phyloP scores from a whole-genome alignment of 257 asterid genomes.

The Scutellaria minor region DNA sequence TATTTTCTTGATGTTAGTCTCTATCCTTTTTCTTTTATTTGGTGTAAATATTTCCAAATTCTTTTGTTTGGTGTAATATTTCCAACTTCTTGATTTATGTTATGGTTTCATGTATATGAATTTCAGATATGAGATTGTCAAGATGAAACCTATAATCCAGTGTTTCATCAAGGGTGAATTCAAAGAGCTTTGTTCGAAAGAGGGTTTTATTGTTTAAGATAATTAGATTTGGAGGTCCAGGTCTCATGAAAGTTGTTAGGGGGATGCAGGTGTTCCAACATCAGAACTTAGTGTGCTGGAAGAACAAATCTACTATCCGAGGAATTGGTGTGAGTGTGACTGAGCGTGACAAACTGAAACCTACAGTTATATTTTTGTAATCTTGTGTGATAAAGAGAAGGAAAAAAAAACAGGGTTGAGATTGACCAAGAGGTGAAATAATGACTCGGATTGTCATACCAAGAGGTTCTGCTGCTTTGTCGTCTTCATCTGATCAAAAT shows the following conservation, averaged over 20 bases:
- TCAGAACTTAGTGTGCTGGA: conserved; percentile 63
- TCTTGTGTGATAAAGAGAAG: conserved; percentile 39
- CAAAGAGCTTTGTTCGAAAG: conserved; percentile 58
- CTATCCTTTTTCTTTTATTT: conserved; percentile 4
- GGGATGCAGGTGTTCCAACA: conserved; percentile 94
- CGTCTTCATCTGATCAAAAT: conserved; percentile 75
- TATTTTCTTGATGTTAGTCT: neutral
- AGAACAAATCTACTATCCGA: conserved; percentile 71
- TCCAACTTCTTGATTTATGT: conserved; percentile 28
- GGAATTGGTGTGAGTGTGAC: conserved; percentile 88
- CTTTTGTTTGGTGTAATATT: conserved; percentile 4
- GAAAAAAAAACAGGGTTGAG: conserved; percentile 33
- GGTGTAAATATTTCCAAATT: neutral
- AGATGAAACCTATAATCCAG: conserved; percentile 42
- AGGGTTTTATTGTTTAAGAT: conserved; percentile 64
- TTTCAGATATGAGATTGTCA: conserved; percentile 60
- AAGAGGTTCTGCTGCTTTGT: conserved; percentile 76
- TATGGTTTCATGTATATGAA: conserved; percentile 42
- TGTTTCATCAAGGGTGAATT: conserved; percentile 56
- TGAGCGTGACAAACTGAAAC: conserved; percentile 81
- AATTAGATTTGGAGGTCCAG: conserved; percentile 65
- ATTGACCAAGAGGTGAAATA: conserved; percentile 42
- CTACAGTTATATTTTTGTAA: conserved; percentile 54
- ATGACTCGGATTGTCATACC: conserved; percentile 95
- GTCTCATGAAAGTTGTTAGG: conserved; percentile 99